Percentiles rank a stretch among this genome's conserved stretches.
Evolutionary conservation across 495 filamentous ascomycete species (phyloP).

Genomic region (Aspergillus coremiiformis): DNA sequence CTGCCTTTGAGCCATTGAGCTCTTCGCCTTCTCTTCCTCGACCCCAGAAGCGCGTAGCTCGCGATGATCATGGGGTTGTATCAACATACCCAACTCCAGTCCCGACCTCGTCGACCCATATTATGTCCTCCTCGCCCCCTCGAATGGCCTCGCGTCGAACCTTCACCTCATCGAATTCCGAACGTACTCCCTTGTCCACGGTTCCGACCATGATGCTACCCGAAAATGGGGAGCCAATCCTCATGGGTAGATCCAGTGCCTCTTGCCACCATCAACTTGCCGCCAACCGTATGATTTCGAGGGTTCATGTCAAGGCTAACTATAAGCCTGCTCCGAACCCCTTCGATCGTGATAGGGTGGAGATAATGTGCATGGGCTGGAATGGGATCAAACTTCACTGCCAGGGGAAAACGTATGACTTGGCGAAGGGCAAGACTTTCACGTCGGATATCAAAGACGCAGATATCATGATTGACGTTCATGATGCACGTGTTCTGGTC

Average conservation of each 20-base stretch:
- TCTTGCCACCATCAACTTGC: slow-evolving; percentile 89
- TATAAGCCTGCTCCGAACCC: slow-evolving; percentile 63
- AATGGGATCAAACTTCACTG: slow-evolving; percentile 93
- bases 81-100: slow-evolving; percentile 73
- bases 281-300: slow-evolving; percentile 82
- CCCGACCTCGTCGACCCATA: slow-evolving; percentile 86
- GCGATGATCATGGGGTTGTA: slow-evolving; percentile 40
- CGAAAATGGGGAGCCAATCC: slow-evolving; percentile 70
- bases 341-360: slow-evolving; percentile 61
- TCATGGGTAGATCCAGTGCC: slow-evolving; percentile 88
- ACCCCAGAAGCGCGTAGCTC: slow-evolving; percentile 61
- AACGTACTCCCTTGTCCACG: slow-evolving; percentile 75
- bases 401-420: slow-evolving; percentile 76
- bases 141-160: slow-evolving; percentile 45
- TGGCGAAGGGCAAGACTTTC: slow-evolving; percentile 84
- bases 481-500: slow-evolving; percentile 81
- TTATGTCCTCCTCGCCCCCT: slow-evolving; percentile 83
- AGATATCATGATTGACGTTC: slow-evolving; percentile 93
- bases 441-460: slow-evolving; percentile 81
- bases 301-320: slow-evolving; percentile 81
- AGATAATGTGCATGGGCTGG: slow-evolving; percentile 88
- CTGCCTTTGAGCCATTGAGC: slow-evolving; percentile 86
- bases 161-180: slow-evolving; percentile 62
- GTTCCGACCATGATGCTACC: slow-evolving; percentile 74
- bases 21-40: slow-evolving; percentile 80